phyloP scores from a whole-genome alignment of 192 early-diverging fungal genomes.

The Rhizoclosmatium globosum region DNA sequence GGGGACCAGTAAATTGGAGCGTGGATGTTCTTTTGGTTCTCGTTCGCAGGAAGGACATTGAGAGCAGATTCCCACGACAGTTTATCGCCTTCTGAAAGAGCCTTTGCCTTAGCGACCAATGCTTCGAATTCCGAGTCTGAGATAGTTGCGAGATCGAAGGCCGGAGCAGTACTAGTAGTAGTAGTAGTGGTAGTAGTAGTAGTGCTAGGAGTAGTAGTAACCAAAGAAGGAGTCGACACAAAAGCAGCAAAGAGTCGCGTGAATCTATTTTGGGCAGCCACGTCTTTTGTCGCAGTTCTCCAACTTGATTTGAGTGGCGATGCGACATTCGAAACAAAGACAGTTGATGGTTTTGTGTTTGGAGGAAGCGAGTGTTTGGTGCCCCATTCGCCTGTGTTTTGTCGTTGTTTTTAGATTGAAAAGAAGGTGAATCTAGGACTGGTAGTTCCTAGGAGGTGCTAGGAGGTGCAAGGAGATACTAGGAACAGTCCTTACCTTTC shows the following conservation, averaged over 20 bases:
- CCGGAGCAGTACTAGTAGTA: not conserved
- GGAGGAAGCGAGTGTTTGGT: slow-evolving; percentile 22
- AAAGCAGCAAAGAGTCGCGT: not conserved
- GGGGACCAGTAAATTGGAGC: slow-evolving; percentile 32
- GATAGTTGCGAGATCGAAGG: not conserved
- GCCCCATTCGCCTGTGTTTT: slow-evolving; percentile 28
- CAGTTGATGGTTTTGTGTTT: not conserved
- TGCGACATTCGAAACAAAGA: not conserved
- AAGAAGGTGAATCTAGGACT: too few relatives aligned
- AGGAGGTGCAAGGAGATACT: too few relatives aligned
- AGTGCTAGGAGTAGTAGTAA: not conserved
- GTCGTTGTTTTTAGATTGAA: not conserved
- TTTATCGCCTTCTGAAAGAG: not conserved
- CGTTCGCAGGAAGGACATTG: not conserved
- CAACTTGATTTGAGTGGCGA: not conserved
- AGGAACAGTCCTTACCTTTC: not conserved
- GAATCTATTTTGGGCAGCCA: slow-evolving; percentile 8
- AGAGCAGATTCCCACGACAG: slow-evolving; percentile 17
- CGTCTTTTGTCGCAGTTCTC: not conserved
- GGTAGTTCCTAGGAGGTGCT: too few relatives aligned
- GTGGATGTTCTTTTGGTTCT: not conserved
- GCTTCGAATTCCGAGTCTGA: not conserved
- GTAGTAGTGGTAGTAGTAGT: not conserved
- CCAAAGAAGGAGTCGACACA: slow-evolving; percentile 1
- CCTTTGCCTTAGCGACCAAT: slow-evolving; percentile 9